These are phyloP conservation scores for Ophiostoma populinum DNA, from an alignment of 2,329 filamentous ascomycete species.

Conservation along the genomic window DNA sequence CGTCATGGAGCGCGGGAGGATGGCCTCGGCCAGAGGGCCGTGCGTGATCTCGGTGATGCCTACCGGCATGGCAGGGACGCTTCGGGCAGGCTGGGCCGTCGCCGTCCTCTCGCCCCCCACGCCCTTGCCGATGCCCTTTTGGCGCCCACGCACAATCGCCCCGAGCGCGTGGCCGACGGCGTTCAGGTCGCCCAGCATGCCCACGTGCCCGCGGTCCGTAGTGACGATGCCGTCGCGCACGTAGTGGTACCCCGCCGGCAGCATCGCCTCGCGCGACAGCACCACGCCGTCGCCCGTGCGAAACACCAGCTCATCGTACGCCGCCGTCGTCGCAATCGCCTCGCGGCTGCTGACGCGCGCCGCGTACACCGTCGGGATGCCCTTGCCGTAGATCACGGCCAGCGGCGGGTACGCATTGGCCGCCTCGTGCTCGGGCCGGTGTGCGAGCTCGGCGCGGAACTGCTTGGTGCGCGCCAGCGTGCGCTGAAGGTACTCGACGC, in stretches of 20 bases:
- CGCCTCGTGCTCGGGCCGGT: conserved; percentile 37
- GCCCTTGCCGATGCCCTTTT: conserved; percentile 55
- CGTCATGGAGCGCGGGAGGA: too few species aligned
- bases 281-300: conserved; percentile 80
- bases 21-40: too few species aligned
- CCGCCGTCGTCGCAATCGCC: conserved; percentile 57
- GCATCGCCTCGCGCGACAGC: conserved; percentile 68
- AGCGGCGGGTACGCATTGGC: conserved; percentile 69
- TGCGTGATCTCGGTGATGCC: too few species aligned
- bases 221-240: conserved; percentile 59
- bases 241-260: conserved; percentile 61
- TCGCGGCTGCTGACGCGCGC: conserved; percentile 58
- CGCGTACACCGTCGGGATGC: conserved; percentile 68
- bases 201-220: conserved; percentile 75
- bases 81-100: too few species aligned
- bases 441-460: conserved; percentile 62
- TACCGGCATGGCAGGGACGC: too few species aligned
- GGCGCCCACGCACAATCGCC: conserved; percentile 48
- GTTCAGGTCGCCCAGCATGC: conserved; percentile 67
- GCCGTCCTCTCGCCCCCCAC: too few species aligned
- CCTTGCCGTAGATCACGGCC: conserved; percentile 72
- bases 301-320: conserved; percentile 76
- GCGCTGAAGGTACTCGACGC: conserved; percentile 51
- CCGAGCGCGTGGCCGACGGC: conserved; percentile 59
- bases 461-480: conserved; percentile 52